Conservation (phyloP, 768 basidiomycete genomes). For the Dacryopinax primogenitus region DNA sequence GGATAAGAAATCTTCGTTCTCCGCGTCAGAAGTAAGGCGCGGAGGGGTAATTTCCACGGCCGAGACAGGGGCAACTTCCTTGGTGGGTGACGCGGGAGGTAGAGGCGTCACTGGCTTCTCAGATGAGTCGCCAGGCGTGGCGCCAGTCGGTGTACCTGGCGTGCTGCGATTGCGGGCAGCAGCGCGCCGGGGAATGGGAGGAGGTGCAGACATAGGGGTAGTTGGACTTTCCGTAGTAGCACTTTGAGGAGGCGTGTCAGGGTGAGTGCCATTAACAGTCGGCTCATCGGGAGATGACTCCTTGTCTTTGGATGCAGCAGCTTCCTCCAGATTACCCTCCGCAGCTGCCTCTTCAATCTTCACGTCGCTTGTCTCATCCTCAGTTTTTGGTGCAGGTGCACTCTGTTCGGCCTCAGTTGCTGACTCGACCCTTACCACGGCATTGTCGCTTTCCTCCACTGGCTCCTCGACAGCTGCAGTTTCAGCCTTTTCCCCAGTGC, state of each 20-base stretch:
- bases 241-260: not conserved
- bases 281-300: not conserved
- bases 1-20: conserved; percentile 1
- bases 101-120: not conserved
- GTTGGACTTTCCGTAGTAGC: not conserved
- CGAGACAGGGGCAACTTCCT: not conserved
- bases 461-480: not conserved
- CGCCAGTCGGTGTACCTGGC: conserved; percentile 10
- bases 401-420: not conserved
- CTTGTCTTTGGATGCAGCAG: not conserved
- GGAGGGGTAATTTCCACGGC: conserved; percentile 10
- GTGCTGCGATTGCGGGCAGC: conserved; percentile 16
- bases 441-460: not conserved
- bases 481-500: not conserved
- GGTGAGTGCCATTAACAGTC: not conserved
- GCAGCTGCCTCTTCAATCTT: too few species aligned
- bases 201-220: conserved; percentile 16
- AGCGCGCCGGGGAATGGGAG: conserved; percentile 21
- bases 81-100: not conserved
- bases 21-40: not conserved
- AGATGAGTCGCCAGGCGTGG: conserved; percentile 1
- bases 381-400: not conserved
- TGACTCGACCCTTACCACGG: not conserved
- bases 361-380: too few species aligned
- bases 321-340: too few species aligned